Percentiles rank a stretch among this genome's conserved stretches.
These are phyloP conservation scores for Suhomyces anneliseae DNA, from an alignment of 1,139 yeast genomes.

Conservation along the genomic window DNA sequence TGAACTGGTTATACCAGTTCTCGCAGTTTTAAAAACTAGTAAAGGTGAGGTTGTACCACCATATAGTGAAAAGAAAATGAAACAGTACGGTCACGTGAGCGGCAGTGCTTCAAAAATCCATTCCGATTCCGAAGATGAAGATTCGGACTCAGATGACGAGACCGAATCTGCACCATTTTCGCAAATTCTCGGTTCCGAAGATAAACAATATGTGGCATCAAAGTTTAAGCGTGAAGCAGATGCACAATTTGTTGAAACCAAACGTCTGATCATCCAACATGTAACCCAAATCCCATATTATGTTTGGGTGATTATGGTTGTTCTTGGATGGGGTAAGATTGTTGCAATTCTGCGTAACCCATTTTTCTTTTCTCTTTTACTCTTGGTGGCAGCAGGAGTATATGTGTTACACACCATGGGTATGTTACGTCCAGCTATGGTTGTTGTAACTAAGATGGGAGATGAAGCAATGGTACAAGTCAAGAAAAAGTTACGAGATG, in stretches of 20 bases:
- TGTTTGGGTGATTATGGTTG: conserved; percentile 67
- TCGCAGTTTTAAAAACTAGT: conserved; percentile 22
- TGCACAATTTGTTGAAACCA: conserved; percentile 80
- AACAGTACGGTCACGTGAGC: not conserved
- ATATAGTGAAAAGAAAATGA: not conserved
- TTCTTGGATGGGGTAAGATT: conserved; percentile 95
- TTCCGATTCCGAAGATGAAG: conserved; percentile 42
- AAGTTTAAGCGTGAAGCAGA: conserved; percentile 79
- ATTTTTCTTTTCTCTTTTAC: conserved; percentile 58
- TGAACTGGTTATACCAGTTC: conserved; percentile 55
- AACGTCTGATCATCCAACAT: conserved; percentile 68
- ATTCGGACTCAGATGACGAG: conserved; percentile 38
- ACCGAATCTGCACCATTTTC: conserved; percentile 40
- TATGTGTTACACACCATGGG: conserved; percentile 72
- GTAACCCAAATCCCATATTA: conserved; percentile 81
- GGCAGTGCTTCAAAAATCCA: conserved; percentile 23
- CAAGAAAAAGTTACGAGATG: conserved; percentile 58
- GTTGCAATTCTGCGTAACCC: conserved; percentile 88
- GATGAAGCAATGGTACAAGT: conserved; percentile 58
- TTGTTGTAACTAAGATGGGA: conserved; percentile 56
- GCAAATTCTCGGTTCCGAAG: conserved; percentile 56
- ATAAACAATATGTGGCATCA: conserved; percentile 55
- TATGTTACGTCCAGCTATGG: conserved; percentile 72
- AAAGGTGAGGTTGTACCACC: conserved; percentile 5
- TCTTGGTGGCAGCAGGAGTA: conserved; percentile 56